These are phyloP conservation scores for Forsythia suspensa DNA, from an alignment of 257 asterid species.

Conservation along the genomic window DNA sequence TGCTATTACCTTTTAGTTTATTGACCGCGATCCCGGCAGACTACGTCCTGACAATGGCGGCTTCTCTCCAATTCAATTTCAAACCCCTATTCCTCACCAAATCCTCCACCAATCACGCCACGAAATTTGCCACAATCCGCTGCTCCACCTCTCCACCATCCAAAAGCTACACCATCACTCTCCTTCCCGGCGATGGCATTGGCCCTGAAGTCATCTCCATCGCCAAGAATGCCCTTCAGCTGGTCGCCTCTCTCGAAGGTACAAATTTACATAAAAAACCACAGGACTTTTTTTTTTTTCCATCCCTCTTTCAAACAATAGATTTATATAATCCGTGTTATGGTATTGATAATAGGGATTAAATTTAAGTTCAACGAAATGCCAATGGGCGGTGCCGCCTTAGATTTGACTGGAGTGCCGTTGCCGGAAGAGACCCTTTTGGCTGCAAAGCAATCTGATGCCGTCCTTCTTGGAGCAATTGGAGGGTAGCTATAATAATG, in stretches of 20 bases:
- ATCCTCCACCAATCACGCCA: conserved; percentile 24
- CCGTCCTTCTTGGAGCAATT: conserved; percentile 96
- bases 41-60: conserved; percentile 54
- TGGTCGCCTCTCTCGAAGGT: conserved; percentile 81
- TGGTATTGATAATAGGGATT: conserved; percentile 46
- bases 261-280: neutral
- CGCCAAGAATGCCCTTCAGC: conserved; percentile 70
- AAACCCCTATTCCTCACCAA: conserved; percentile 38
- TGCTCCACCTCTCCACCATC: conserved; percentile 59
- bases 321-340: neutral
- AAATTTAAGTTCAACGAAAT: conserved; percentile 82
- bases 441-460: conserved; percentile 80
- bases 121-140: conserved; percentile 45
- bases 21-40: neutral
- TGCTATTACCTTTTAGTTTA: neutral
- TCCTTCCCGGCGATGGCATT: conserved; percentile 95
- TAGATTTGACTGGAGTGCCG: conserved; percentile 91
- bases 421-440: conserved; percentile 90
- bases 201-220: conserved; percentile 93
- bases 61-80: conserved; percentile 50
- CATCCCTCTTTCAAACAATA: neutral
- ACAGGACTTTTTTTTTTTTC: neutral
- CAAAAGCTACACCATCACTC: conserved; percentile 71
- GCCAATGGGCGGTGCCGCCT: conserved; percentile 95
- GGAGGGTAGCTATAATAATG: conserved; percentile 66